Base-by-base conservation (phyloP, 257 asterid species). In the Prunella vulgaris region DNA sequence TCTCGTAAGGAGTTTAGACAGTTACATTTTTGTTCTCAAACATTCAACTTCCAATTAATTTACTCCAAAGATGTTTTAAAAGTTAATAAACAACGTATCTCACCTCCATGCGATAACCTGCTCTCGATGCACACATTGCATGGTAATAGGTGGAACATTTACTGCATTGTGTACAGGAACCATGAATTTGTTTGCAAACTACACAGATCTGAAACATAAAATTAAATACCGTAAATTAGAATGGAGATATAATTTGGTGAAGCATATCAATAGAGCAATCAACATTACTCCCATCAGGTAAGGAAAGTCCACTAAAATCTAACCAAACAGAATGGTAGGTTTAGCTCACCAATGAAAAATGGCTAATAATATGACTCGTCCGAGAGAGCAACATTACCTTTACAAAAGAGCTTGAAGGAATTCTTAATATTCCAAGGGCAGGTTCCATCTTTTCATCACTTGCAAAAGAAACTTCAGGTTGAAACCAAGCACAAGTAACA, bases 101-200 rank as follows among this genome's bases (percentile, higher is more conserved):
- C 80, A 94, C 98, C 97, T 94, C 99, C 99, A 94, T 91, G 71
- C 93, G 93, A 72, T 87, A 94, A 20, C 99, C 99, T 30, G 98
- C 99, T 76, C 97, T 86, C 61, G 97, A 84, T 42, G 97, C 99
- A 64, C 99, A 94, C 84, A 79, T 87, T 30, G 99, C 97, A 84
- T 94, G 99, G 76, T 84, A 94, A 79, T 87, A 89, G 38, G 97
- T 94, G 64, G 96, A 89, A 74, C 99, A 94, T 87, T 89, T 91
- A 85, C 83, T 77, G 78, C 99, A 94, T 74, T 94, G 96, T 46
- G 97, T 94, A 76, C 99, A 94, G 49, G 99, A 91, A 80, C 99
- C 99, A 77, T 94, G 99, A 68, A 90, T 94, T 85, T 94, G 99
- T 81, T 87, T 94, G 91, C 99, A 94, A 62, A 94, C 95, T 62